These are phyloP conservation scores for Phytopythium litorale DNA, from an alignment of 352 stramenopile species.

Conservation along the genomic window DNA sequence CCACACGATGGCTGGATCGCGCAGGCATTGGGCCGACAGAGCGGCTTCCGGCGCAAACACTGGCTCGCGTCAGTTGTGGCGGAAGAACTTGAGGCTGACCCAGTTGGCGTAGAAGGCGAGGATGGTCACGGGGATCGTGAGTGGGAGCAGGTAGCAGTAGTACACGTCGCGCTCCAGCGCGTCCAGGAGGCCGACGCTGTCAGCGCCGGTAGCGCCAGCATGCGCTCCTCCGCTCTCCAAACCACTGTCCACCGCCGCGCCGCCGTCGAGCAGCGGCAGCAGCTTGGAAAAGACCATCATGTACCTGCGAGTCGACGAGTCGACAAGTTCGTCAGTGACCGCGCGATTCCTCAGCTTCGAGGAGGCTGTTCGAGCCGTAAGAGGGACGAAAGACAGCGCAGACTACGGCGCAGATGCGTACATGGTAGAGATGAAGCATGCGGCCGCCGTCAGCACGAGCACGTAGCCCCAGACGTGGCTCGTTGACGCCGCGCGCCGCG, in stretches of 20 bases:
- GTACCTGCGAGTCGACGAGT: conserved; percentile 36
- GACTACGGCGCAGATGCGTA: conserved; percentile 10
- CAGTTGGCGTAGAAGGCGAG: conserved; percentile 79
- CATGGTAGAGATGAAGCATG: conserved; percentile 64
- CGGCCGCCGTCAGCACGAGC: conserved; percentile 44
- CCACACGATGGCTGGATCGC: neutral
- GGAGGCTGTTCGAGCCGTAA: neutral
- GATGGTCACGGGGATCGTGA: conserved; percentile 76
- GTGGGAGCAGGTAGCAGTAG: conserved; percentile 75
- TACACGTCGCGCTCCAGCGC: conserved; percentile 63
- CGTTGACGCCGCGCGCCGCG: conserved; percentile 54
- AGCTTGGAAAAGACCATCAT: conserved; percentile 73
- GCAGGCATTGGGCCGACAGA: neutral
- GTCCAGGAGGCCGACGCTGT: conserved; percentile 19
- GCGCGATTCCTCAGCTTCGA: neutral
- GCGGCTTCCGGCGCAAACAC: too few relatives aligned
- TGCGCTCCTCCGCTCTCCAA: neutral
- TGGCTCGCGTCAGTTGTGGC: conserved; percentile 48
- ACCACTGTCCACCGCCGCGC: neutral
- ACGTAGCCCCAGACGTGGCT: conserved; percentile 80
- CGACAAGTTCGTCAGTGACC: neutral
- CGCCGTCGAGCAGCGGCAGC: conserved; percentile 23
- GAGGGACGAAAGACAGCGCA: neutral
- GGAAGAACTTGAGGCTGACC: conserved; percentile 87
- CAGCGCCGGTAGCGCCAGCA: conserved; percentile 1